A percentile compares a stretch with the other conserved stretches of the same genome.
Conservation (phyloP, 805 yeast species). For the Candida nanaspora region DNA sequence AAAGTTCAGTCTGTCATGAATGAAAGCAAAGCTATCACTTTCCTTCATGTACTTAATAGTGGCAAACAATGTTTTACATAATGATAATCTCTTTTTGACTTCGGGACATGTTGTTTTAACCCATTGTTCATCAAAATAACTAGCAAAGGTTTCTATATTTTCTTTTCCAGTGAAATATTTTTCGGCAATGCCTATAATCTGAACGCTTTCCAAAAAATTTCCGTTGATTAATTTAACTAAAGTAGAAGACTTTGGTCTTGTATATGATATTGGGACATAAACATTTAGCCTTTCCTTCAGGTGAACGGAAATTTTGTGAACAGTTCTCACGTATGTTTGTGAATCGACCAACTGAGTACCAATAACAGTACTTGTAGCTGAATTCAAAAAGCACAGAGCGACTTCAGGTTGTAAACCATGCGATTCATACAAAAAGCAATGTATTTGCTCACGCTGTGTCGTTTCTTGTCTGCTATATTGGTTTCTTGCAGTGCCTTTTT, state of each 20-base stretch:
- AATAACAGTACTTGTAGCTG: constrained; percentile 30
- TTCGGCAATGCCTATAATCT: constrained; percentile 18
- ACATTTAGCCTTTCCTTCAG: constrained; percentile 25
- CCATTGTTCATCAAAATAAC: constrained; percentile 9
- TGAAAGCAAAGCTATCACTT: constrained; percentile 7
- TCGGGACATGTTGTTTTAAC: constrained; percentile 18
- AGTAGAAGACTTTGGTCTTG: constrained; percentile 22
- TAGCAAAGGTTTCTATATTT: constrained; percentile 8
- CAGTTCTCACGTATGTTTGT: constrained; percentile 36
- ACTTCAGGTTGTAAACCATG: constrained; percentile 18
- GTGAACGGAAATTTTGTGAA: constrained; percentile 31
- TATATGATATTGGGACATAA: constrained; percentile 24
- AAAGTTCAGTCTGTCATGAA: constrained; percentile 27
- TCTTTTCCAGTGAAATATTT: constrained; percentile 17
- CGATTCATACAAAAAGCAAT: constrained; percentile 19
- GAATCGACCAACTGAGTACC: constrained; percentile 34
- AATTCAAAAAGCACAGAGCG: constrained; percentile 33
- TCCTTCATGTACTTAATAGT: constrained; percentile 19
- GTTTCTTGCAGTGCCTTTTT: neutral
- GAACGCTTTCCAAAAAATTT: constrained; percentile 7
- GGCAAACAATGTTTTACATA: constrained; percentile 28
- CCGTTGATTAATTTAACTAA: constrained; percentile 28
- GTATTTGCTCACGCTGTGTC: neutral
- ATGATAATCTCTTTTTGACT: constrained; percentile 19
- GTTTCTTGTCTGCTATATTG: neutral